Evolutionary conservation across 352 stramenopile species (phyloP).

Genomic region (Saprolegnia diclina): DNA sequence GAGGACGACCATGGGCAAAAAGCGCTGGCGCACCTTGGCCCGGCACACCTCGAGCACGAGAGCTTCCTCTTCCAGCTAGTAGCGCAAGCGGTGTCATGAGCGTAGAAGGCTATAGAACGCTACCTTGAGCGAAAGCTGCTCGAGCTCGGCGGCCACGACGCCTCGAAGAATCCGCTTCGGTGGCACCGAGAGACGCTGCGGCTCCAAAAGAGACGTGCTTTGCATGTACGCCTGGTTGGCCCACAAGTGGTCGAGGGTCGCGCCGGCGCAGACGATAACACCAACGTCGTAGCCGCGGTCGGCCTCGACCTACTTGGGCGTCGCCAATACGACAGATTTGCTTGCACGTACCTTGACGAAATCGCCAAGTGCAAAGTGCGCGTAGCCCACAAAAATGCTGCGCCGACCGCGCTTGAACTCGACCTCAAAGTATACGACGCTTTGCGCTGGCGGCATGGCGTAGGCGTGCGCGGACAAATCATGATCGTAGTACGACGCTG

Average conservation of each 20-base stretch:
- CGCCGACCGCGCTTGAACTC: conserved; percentile 93
- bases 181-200: conserved; percentile 62
- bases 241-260: conserved; percentile 74
- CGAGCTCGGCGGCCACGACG: conserved; percentile 89
- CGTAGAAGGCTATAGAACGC: no score
- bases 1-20: conserved; percentile 96
- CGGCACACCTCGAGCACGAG: conserved; percentile 95
- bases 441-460: neutral
- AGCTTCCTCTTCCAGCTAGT: conserved; percentile 90
- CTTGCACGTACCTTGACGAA: conserved; percentile 83
- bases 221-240: conserved; percentile 29
- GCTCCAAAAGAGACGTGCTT: conserved; percentile 30
- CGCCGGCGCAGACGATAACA: conserved; percentile 84
- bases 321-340: no score
- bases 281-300: conserved; percentile 97
- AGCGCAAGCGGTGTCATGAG: neutral
- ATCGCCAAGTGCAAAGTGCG: conserved; percentile 86
- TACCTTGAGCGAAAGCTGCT: conserved; percentile 86
- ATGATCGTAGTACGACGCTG: neutral
- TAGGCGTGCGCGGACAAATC: neutral
- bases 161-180: conserved; percentile 91
- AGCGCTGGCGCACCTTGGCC: conserved; percentile 91
- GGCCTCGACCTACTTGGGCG: conserved; percentile 86
- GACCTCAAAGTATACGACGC: conserved; percentile 86
- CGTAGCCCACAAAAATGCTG: conserved; percentile 86